A percentile compares a stretch with the other conserved stretches of the same genome.
Conservation (phyloP, 768 basidiomycete species). For the Boletus sensibilis region DNA sequence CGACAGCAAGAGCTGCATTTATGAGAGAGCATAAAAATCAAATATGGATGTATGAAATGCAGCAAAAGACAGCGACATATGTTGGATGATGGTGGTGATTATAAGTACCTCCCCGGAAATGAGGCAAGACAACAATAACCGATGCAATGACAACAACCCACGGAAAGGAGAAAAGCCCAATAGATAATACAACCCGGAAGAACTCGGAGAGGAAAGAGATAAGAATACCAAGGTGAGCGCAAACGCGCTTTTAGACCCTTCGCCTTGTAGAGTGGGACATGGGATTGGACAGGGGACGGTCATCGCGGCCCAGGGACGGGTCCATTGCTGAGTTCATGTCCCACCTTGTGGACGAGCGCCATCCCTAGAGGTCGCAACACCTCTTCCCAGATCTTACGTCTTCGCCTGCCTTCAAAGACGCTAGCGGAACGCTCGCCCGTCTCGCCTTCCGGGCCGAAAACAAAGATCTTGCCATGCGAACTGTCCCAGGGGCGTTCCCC, state of each 20-base stretch:
- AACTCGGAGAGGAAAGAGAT: neutral
- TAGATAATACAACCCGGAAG: neutral
- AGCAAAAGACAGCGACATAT: neutral
- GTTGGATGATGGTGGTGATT: neutral
- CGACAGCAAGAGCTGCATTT: neutral
- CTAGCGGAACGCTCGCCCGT: conserved; percentile 64
- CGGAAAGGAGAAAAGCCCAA: conserved; percentile 1
- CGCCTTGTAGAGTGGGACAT: neutral
- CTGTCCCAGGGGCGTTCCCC: conserved; percentile 71
- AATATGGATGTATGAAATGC: neutral
- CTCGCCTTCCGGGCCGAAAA: conserved; percentile 83
- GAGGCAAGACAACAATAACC: neutral
- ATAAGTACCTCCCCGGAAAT: neutral
- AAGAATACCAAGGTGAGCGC: neutral
- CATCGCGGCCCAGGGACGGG: conserved; percentile 38
- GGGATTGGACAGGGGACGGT: neutral
- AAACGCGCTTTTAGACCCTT: conserved; percentile 9
- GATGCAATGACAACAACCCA: conserved; percentile 2
- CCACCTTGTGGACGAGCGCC: conserved; percentile 68
- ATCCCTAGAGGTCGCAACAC: conserved; percentile 68
- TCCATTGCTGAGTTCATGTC: conserved; percentile 70
- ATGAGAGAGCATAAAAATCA: neutral
- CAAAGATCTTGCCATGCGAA: conserved; percentile 57
- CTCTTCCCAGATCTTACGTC: conserved; percentile 59
- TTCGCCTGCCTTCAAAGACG: conserved; percentile 66